Percentiles rank a stretch among this genome's conserved stretches.
Conservation (phyloP, 164 flowering plant genomes). For the Paratinospora sagittata region DNA sequence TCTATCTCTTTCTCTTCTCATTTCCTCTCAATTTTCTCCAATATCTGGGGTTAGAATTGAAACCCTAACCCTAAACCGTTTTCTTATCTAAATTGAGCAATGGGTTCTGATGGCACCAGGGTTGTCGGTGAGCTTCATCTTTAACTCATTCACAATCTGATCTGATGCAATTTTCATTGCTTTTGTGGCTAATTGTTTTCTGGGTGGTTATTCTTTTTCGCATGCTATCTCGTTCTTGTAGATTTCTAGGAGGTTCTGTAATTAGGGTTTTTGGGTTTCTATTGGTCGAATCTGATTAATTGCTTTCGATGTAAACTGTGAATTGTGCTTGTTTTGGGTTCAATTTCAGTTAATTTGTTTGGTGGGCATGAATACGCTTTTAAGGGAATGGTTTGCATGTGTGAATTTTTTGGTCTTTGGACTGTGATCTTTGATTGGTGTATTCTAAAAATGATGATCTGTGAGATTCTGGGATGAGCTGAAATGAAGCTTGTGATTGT, state of each 20-base stretch:
- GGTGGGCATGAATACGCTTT: neutral
- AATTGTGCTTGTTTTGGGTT: too few species aligned
- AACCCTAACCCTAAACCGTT: conserved; percentile 18
- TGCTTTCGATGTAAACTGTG: neutral
- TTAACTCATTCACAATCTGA: neutral
- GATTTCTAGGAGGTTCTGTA: neutral
- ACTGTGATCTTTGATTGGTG: neutral
- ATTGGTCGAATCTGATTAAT: neutral
- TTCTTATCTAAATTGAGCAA: conserved; percentile 7
- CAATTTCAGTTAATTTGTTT: neutral
- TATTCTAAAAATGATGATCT: neutral
- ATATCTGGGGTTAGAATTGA: neutral
- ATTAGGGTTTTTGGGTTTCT: neutral
- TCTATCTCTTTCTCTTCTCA: neutral
- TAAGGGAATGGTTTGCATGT: neutral
- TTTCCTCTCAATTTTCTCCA: too few species aligned
- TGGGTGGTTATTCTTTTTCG: neutral
- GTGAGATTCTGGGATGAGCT: neutral
- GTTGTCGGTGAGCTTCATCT: conserved; percentile 35
- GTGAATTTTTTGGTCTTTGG: neutral
- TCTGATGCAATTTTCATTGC: neutral
- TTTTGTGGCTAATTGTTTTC: neutral
- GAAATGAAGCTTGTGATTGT: neutral
- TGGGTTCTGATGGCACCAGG: conserved; percentile 41
- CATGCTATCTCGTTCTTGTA: neutral